Base-by-base conservation (phyloP, 169 alveolate species). In the Plasmodium ovale region DNA sequence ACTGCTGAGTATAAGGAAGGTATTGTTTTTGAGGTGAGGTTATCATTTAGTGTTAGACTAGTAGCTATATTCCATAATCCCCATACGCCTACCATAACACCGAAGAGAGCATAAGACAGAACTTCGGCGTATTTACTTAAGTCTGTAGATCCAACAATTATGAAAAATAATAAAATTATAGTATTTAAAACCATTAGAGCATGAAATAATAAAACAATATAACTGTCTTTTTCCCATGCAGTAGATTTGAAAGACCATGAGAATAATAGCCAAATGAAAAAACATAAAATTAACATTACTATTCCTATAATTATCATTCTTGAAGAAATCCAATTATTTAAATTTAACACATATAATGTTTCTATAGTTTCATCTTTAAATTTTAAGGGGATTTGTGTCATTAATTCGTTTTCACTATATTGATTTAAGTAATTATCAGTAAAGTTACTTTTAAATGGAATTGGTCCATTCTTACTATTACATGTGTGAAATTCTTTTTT, bases 321-420 rank as follows among this genome's bases (percentile, higher is more conserved):
- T 51, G 77, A 47, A 14, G 67, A 71, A 29, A 87, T 91, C 91
- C 89, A 59, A 23, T 65, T 44, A 67, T 85, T 94, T 31, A 94
- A 53, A 62, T 94, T 94, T 60, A 94, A 72, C 5, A 91, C 95
- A 72, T 89, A 94, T 39, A 94, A 59, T 10, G 88, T 60, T 72
- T 94, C 96, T 64, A 94, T 16, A 1, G 91, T 54, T 10, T 87
- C 88, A 53, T 84, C 74, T 35, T 60, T 92, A 89, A 82, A 92
- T 87, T 84, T 92, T 42, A 92, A 87, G 0, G 94, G 94, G 47
- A 92, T 39, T 60, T 70, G 60, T 29, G 90, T 42, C 70, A 92
- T 51, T 58, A 84, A 56, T 31, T 67, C 91, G 14, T 68, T 84
- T 53, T 51, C 85, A 65, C 25, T 67, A 21, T 60, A 67, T 14